Percentiles rank a stretch among this genome's conserved stretches.
These are phyloP conservation scores for Eutrema yunnanense DNA, from an alignment of 345 rosid species.

Conservation along the genomic window DNA sequence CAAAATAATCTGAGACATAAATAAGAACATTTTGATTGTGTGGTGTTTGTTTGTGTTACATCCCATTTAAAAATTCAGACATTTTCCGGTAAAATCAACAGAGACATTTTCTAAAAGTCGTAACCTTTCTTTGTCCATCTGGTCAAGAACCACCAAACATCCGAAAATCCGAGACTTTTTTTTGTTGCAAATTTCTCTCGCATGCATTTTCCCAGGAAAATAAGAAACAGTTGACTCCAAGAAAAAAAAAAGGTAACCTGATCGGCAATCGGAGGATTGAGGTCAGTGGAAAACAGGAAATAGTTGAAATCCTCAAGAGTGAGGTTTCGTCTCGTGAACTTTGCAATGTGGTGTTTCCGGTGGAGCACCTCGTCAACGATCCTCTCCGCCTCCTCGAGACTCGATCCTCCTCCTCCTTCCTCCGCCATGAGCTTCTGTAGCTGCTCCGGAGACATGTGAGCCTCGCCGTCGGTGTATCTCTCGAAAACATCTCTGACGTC, in stretches of 20 bases:
- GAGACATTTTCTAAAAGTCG: not conserved
- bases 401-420: constrained; percentile 19
- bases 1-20: too few relatives aligned
- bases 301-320: constrained; percentile 68
- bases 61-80: not conserved
- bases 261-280: constrained; percentile 53
- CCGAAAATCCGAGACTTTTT: too few relatives aligned
- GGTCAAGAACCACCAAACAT: too few relatives aligned
- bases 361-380: constrained; percentile 52
- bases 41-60: too few relatives aligned
- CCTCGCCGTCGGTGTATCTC: constrained; percentile 47
- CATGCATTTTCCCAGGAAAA: not conserved
- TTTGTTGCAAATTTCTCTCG: not conserved
- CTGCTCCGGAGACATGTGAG: constrained; percentile 65
- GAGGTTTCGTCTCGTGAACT: constrained; percentile 53
- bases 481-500: constrained; percentile 56
- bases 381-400: constrained; percentile 48
- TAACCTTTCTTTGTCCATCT: not conserved
- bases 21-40: too few relatives aligned
- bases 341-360: constrained; percentile 52
- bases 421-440: constrained; percentile 50
- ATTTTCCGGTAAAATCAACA: constrained; percentile 9
- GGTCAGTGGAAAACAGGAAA: constrained; percentile 51
- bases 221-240: not conserved
- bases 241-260: constrained; percentile 26